phyloP scores from a whole-genome alignment of 805 yeast genomes.

The Komagataella pastoris region DNA sequence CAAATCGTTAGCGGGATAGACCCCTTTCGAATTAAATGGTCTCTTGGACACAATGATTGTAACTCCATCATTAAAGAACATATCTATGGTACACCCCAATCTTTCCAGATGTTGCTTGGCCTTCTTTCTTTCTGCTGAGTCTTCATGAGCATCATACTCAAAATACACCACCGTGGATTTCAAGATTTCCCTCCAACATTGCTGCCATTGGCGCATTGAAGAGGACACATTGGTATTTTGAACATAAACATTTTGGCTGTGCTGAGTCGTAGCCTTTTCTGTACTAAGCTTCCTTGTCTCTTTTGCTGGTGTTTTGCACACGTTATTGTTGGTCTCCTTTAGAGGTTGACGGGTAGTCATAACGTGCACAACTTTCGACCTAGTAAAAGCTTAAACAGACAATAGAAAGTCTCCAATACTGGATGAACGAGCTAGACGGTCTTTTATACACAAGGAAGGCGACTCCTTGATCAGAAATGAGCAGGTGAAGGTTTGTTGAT shows the following conservation, averaged over 20 bases:
- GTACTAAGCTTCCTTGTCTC: slow-evolving; percentile 5
- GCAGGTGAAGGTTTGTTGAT: neutral
- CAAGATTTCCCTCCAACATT: slow-evolving; percentile 46
- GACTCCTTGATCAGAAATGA: neutral
- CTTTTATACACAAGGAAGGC: neutral
- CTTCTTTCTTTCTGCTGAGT: slow-evolving; percentile 16
- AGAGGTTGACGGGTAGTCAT: neutral
- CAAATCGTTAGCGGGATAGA: slow-evolving; percentile 44
- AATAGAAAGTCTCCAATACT: neutral
- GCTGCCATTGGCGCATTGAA: slow-evolving; percentile 37
- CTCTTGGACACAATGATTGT: slow-evolving; percentile 75
- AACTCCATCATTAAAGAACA: slow-evolving; percentile 45
- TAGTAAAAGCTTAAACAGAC: neutral
- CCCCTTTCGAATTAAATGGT: slow-evolving; percentile 20
- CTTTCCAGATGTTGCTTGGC: slow-evolving; percentile 21
- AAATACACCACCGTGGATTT: slow-evolving; percentile 42
- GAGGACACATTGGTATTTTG: neutral
- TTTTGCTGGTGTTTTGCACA: slow-evolving; percentile 3
- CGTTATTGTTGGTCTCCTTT: slow-evolving; percentile 1
- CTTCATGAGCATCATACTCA: slow-evolving; percentile 26
- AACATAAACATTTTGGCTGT: neutral
- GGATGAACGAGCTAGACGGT: neutral
- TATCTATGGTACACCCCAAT: slow-evolving; percentile 43
- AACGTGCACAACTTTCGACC: neutral
- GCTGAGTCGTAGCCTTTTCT: neutral